These are phyloP conservation scores for Phytophthora citrophthora DNA, from an alignment of 352 stramenopile genomes.

Conservation along the genomic window DNA sequence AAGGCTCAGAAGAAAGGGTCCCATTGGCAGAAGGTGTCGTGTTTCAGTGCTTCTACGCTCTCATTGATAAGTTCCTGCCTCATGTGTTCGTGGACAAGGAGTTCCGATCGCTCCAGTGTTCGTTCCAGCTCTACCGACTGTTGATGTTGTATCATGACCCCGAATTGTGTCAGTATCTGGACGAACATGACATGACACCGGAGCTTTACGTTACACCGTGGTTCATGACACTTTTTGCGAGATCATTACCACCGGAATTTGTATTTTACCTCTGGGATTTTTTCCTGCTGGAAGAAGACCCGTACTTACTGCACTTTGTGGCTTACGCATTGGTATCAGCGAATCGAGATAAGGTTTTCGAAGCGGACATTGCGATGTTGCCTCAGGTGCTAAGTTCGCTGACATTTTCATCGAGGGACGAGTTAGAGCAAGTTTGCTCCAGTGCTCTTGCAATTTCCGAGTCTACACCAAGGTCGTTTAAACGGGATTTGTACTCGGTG, in stretches of 20 bases:
- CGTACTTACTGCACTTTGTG: conserved; percentile 90
- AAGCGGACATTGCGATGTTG: conserved; percentile 76
- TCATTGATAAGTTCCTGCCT: conserved; percentile 90
- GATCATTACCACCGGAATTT: conserved; percentile 72
- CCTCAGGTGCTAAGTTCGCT: conserved; percentile 83
- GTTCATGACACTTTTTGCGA: conserved; percentile 95
- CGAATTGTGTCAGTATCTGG: conserved; percentile 84
- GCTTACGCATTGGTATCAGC: conserved; percentile 82
- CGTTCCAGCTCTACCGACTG: conserved; percentile 91
- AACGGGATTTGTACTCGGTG: conserved; percentile 80
- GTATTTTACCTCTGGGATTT: conserved; percentile 92
- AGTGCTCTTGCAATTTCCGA: conserved; percentile 63
- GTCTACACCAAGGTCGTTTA: conserved; percentile 77
- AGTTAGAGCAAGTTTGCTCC: conserved; percentile 66
- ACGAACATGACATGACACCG: conserved; percentile 92
- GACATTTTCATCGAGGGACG: conserved; percentile 59
- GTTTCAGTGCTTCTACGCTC: conserved; percentile 90
- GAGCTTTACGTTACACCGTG: conserved; percentile 94
- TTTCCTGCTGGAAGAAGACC: conserved; percentile 90
- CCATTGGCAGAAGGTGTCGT: conserved; percentile 69
- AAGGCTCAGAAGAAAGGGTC: conserved; percentile 29
- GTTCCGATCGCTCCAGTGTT: conserved; percentile 92
- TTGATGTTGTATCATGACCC: conserved; percentile 94
- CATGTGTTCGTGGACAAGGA: conserved; percentile 91
- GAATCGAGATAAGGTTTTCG: conserved; percentile 64